Evolutionary conservation across 1,139 yeast species (phyloP), one percentile per base, ranked within the genome.

Genomic region (Debaryomycetaceae sp.): DNA sequence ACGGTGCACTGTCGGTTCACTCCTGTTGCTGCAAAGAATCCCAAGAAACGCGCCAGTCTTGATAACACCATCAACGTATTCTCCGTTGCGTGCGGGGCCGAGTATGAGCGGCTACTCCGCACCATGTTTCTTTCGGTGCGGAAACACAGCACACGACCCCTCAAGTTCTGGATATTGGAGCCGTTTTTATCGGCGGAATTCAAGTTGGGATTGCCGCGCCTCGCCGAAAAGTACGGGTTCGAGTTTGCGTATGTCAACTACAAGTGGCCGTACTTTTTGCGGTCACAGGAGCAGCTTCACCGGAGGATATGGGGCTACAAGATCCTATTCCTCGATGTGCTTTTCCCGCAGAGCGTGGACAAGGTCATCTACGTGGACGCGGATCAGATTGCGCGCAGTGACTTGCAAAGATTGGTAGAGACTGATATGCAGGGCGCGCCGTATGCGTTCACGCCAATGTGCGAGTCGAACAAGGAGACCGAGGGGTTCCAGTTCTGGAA

Each of bases 401-500:
- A 85, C 44, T 53, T 85, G 64, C 56, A 62, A 33, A 86, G 81
- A 30, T 62, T 79, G 39, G 72, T 72, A 25, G 75, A 71, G 28
- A 42, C 73, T 27, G 92, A 79, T 45, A 55, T 83, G 34, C 58
- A 77, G 27, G 93, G 83, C 5, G 82, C 86, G 0, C 82, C 92
- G 0, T 82, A 83, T 47, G 95, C 87, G 0, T 82, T 77, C 45
- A 72, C 86, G 0, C 94, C 94, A 13, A 82, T 83, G 94, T 74
- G 95, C 40, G 93, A 83, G 32, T 76, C 87, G 1, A 62, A 90
- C 29, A 52, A 57, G 19, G 94, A 81, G 40, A 81, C 79, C 77
- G 87, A 79, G 43, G 95, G 92, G 0, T 80, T 68, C 49, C 60
- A 94, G 32, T 90, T 90, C 55, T 90, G 98, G 98, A 79, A 85